phyloP scores from a whole-genome alignment of 2,329 filamentous ascomycete species.

The Helminthosporium solani region DNA sequence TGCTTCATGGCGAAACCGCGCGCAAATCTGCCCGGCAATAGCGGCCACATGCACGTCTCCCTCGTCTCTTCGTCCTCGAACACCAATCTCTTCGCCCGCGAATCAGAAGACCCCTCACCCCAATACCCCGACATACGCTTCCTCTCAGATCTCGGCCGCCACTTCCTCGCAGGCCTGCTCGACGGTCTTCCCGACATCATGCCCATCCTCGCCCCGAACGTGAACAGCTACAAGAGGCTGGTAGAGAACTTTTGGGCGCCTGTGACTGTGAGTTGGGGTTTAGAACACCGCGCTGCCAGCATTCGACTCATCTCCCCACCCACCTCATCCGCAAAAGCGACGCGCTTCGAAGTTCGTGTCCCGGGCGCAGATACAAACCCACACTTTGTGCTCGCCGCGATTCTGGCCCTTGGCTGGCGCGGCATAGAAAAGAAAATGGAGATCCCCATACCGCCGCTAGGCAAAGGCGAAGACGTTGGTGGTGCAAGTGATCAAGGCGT shows the following conservation, averaged over 20 bases:
- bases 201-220: slow-evolving; percentile 88
- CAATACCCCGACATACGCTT: slow-evolving; percentile 61
- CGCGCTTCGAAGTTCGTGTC: slow-evolving; percentile 88
- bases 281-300: slow-evolving; percentile 91
- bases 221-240: slow-evolving; percentile 97
- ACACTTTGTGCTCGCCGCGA: slow-evolving; percentile 80
- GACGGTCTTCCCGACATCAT: slow-evolving; percentile 91
- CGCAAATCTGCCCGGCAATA: slow-evolving; percentile 88
- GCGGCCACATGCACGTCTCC: slow-evolving; percentile 93
- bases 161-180: slow-evolving; percentile 89
- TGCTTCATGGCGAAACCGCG: slow-evolving; percentile 99
- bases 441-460: slow-evolving; percentile 78
- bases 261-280: slow-evolving; percentile 94
- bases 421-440: slow-evolving; percentile 90
- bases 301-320: slow-evolving; percentile 88
- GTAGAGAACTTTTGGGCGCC: slow-evolving; percentile 99
- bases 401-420: slow-evolving; percentile 84
- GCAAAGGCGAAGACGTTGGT: slow-evolving; percentile 81
- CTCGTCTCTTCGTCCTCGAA: slow-evolving; percentile 71
- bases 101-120: slow-evolving; percentile 68
- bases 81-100: slow-evolving; percentile 80
- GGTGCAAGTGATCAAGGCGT: slow-evolving; percentile 69
- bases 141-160: slow-evolving; percentile 83
- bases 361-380: slow-evolving; percentile 94
- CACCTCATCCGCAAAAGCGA: slow-evolving; percentile 78